These are phyloP conservation scores for Jaltomata sinuosa DNA, from an alignment of 257 asterid species.

Conservation along the genomic window DNA sequence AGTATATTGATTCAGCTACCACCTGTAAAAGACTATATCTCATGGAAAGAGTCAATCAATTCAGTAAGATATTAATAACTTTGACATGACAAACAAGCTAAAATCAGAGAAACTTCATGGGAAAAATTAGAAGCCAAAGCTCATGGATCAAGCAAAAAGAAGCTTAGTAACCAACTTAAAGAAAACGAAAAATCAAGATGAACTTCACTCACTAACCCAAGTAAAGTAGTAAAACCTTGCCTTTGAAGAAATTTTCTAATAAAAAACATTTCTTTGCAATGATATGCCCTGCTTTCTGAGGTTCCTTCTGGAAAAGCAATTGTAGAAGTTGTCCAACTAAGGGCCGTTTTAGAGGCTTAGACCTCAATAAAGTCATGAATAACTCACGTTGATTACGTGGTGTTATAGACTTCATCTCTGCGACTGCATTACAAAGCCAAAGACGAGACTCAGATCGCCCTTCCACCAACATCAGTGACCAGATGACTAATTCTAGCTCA, in stretches of 20 bases:
- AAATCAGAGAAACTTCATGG: neutral
- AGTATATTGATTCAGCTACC: neutral
- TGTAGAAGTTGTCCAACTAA: constrained; percentile 69
- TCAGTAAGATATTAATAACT: neutral
- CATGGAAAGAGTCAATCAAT: neutral
- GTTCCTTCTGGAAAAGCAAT: constrained; percentile 60
- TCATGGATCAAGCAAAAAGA: neutral
- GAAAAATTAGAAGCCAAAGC: neutral
- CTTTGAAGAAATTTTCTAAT: constrained; percentile 71
- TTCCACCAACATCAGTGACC: constrained; percentile 54
- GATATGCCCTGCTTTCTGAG: constrained; percentile 55
- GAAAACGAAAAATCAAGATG: neutral
- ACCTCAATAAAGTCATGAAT: constrained; percentile 51
- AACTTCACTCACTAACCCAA: neutral
- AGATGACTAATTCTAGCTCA: constrained; percentile 52
- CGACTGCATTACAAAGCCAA: constrained; percentile 71
- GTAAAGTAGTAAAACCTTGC: constrained; percentile 18
- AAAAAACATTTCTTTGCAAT: constrained; percentile 62
- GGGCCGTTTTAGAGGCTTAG: constrained; percentile 37
- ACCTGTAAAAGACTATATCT: neutral
- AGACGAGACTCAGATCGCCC: constrained; percentile 84
- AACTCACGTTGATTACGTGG: constrained; percentile 50
- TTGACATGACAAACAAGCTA: neutral
- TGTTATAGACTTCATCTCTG: constrained; percentile 46
- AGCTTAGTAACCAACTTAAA: neutral